Evolutionary conservation across 2,329 filamentous ascomycete species (phyloP).

Genomic region (Beauveria sp.): DNA sequence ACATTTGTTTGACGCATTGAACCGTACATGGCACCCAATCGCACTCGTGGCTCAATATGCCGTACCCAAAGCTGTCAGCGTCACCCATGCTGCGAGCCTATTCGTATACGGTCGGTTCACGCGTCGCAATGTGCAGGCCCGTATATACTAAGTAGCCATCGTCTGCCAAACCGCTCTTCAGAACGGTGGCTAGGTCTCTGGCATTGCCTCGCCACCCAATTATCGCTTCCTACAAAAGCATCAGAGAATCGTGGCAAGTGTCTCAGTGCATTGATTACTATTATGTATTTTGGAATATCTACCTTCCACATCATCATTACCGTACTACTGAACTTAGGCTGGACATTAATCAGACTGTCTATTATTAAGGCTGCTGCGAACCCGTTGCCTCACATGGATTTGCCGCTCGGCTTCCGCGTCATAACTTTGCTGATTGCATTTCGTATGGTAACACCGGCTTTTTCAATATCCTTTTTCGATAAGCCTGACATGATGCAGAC

Average conservation of each 20-base stretch:
- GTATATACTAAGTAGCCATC: too few relatives aligned
- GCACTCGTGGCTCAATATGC: neutral
- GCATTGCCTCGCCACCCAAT: neutral
- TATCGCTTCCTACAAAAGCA: neutral
- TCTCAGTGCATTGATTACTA: neutral
- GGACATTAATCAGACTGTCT: neutral
- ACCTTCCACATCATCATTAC: neutral
- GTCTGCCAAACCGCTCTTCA: too few relatives aligned
- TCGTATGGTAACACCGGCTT: constrained; percentile 77
- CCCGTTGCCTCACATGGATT: constrained; percentile 13
- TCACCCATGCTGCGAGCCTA: neutral
- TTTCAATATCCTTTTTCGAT: constrained; percentile 91
- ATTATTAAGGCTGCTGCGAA: neutral
- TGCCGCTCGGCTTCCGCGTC: constrained; percentile 49
- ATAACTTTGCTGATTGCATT: constrained; percentile 94
- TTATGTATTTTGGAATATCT: neutral
- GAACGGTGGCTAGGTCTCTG: too few relatives aligned
- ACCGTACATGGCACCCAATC: neutral
- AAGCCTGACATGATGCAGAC: constrained; percentile 83
- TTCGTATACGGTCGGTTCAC: too few relatives aligned
- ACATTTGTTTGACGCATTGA: too few relatives aligned
- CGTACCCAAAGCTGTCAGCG: neutral
- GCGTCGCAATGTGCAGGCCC: too few relatives aligned
- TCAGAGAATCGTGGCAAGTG: neutral
- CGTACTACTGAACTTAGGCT: neutral